These are phyloP conservation scores for Pseudogymnoascus sp. DNA, from an alignment of 2,329 filamentous ascomycete species.

Conservation along the genomic window DNA sequence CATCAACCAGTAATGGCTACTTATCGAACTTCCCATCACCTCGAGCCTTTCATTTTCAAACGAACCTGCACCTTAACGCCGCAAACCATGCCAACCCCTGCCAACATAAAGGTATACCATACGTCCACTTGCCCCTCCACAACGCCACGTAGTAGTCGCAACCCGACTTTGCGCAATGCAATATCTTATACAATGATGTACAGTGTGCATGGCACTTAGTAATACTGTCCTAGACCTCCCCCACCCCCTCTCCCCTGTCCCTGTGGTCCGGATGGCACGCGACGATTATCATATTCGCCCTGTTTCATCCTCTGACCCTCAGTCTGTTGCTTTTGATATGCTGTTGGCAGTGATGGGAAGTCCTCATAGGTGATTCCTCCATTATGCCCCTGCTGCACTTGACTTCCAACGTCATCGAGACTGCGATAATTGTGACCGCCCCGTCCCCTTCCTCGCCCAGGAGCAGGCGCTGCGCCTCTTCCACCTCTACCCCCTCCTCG, in stretches of 20 bases:
- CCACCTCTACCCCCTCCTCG: constrained; percentile 25
- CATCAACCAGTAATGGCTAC: neutral
- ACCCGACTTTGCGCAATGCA: neutral
- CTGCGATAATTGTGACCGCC: constrained; percentile 53
- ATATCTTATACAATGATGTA: neutral
- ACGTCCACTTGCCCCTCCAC: neutral
- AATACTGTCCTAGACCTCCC: neutral
- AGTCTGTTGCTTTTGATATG: constrained; percentile 25
- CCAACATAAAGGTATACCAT: neutral
- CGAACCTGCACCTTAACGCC: neutral
- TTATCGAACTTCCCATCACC: neutral
- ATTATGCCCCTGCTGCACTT: constrained; percentile 23
- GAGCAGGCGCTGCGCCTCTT: constrained; percentile 24
- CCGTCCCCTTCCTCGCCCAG: constrained; percentile 38
- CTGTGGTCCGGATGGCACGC: neutral
- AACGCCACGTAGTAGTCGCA: neutral
- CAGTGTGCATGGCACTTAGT: neutral
- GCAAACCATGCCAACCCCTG: neutral
- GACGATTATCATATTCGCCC: neutral
- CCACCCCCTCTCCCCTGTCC: neutral
- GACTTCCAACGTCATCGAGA: constrained; percentile 52
- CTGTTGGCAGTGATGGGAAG: constrained; percentile 28
- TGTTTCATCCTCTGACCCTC: constrained; percentile 6
- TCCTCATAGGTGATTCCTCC: constrained; percentile 28
- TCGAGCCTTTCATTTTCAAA: neutral